These are phyloP conservation scores for Stylonectria norvegica DNA, from an alignment of 2,329 filamentous ascomycete genomes.

Conservation along the genomic window DNA sequence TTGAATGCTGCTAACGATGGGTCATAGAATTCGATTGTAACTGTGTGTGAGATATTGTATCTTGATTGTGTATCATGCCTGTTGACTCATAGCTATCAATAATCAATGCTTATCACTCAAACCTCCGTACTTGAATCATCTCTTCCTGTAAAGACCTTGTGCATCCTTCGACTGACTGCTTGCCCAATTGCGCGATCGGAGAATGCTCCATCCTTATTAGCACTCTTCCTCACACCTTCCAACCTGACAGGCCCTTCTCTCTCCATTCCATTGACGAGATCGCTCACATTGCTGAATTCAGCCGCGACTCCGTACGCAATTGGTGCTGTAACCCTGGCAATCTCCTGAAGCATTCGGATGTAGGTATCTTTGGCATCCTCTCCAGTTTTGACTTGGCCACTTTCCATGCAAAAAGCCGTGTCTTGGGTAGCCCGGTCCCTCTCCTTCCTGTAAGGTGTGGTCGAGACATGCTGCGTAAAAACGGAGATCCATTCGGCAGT, in stretches of 20 bases:
- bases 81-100: too few species aligned
- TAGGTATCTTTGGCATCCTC: slow-evolving; percentile 65
- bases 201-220: slow-evolving; percentile 54
- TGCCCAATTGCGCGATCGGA: slow-evolving; percentile 55
- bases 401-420: slow-evolving; percentile 74
- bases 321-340: slow-evolving; percentile 66
- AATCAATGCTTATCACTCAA: too few species aligned
- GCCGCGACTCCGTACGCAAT: slow-evolving; percentile 67
- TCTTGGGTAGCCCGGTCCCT: slow-evolving; percentile 47
- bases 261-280: slow-evolving; percentile 58
- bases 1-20: slow-evolving; percentile 5
- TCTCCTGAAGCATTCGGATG: slow-evolving; percentile 71
- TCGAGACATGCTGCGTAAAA: slow-evolving; percentile 77
- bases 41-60: too few species aligned
- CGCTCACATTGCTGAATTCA: slow-evolving; percentile 56
- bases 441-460: slow-evolving; percentile 65
- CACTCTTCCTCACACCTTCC: slow-evolving; percentile 57
- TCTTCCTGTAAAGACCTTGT: slow-evolving; percentile 56
- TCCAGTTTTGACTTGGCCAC: slow-evolving; percentile 70
- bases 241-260: slow-evolving; percentile 56
- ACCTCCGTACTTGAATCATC: slow-evolving; percentile 56
- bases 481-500: slow-evolving; percentile 69
- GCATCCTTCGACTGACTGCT: slow-evolving; percentile 56
- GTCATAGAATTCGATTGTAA: too few species aligned
- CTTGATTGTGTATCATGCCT: too few species aligned